Evolutionary conservation across 768 basidiomycete species (phyloP).

Genomic region (Serendipita vermifera): DNA sequence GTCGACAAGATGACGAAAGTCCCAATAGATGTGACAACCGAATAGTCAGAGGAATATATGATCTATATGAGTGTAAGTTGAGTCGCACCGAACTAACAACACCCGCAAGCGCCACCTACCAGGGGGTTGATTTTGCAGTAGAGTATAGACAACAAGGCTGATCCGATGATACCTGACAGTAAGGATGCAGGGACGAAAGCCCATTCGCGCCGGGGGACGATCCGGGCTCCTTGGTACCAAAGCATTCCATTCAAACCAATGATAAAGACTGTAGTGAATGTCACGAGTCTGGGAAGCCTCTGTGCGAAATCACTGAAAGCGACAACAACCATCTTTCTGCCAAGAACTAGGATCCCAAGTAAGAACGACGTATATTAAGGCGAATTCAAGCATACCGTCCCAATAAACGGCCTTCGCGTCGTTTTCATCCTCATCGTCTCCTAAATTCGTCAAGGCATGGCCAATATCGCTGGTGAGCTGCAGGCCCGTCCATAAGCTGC

Average conservation of each 20-base stretch:
- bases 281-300: constrained; percentile 26
- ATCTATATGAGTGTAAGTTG: constrained; percentile 30
- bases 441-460: constrained; percentile 37
- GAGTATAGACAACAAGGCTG: constrained; percentile 35
- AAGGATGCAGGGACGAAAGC: constrained; percentile 53
- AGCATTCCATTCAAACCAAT: not conserved
- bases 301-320: constrained; percentile 19
- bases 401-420: constrained; percentile 45
- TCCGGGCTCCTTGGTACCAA: constrained; percentile 16
- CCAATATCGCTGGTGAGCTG: constrained; percentile 48
- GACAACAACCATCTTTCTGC: constrained; percentile 17
- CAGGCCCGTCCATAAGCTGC: constrained; percentile 68
- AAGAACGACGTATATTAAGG: not conserved
- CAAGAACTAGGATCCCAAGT: constrained; percentile 27
- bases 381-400: constrained; percentile 42
- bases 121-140: constrained; percentile 50
- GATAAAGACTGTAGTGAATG: not conserved
- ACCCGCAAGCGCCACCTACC: constrained; percentile 29
- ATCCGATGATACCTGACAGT: constrained; percentile 31
- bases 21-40: constrained; percentile 38
- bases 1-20: constrained; percentile 39
- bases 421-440: constrained; percentile 18
- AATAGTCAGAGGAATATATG: constrained; percentile 43
- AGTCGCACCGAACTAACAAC: not conserved
- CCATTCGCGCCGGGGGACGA: constrained; percentile 23